Percentiles rank a stretch among this genome's conserved stretches.
Conservation (phyloP, 495 filamentous ascomycete species). For the Aspergillus baeticus region DNA sequence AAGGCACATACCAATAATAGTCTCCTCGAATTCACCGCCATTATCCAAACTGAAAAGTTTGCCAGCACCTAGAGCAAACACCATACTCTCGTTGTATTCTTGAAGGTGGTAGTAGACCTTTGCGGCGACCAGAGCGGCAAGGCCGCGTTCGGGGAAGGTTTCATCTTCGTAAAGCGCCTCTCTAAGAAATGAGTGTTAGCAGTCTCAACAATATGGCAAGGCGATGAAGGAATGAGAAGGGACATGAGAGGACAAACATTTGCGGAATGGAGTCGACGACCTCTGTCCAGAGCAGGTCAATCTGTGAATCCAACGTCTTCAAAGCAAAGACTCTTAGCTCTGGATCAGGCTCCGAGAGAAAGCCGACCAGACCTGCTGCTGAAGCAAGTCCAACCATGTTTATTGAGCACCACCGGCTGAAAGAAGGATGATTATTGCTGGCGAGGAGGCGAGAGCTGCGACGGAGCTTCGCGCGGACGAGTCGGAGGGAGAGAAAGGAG, state of each 20-base stretch:
- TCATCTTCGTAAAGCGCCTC: conserved; percentile 98
- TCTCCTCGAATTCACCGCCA: conserved; percentile 96
- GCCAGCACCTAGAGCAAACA: conserved; percentile 91
- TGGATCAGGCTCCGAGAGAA: conserved; percentile 89
- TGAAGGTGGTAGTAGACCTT: conserved; percentile 99
- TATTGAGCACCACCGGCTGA: conserved; percentile 2
- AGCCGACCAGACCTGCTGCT: conserved; percentile 90
- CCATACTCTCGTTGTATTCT: conserved; percentile 99
- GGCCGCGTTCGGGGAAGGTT: conserved; percentile 85
- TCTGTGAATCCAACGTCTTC: conserved; percentile 89
- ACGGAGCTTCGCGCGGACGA: conserved; percentile 32
- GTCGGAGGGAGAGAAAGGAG: conserved; percentile 15
- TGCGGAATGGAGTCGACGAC: conserved; percentile 87
- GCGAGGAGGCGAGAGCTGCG: conserved; percentile 37
- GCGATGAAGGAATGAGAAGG: neutral
- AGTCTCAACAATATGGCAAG: neutral
- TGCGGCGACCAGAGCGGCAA: conserved; percentile 90
- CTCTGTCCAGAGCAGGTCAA: conserved; percentile 96
- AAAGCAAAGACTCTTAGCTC: conserved; percentile 93
- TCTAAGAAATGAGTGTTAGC: conserved; percentile 48
- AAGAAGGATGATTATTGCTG: conserved; percentile 25
- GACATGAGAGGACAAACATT: conserved; percentile 63
- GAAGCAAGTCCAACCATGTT: conserved; percentile 91
- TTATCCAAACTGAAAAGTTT: conserved; percentile 92
- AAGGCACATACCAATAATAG: conserved; percentile 68